These are phyloP conservation scores for Platanthera guangdongensis DNA, from an alignment of 106 monocot genomes.

Conservation along the genomic window DNA sequence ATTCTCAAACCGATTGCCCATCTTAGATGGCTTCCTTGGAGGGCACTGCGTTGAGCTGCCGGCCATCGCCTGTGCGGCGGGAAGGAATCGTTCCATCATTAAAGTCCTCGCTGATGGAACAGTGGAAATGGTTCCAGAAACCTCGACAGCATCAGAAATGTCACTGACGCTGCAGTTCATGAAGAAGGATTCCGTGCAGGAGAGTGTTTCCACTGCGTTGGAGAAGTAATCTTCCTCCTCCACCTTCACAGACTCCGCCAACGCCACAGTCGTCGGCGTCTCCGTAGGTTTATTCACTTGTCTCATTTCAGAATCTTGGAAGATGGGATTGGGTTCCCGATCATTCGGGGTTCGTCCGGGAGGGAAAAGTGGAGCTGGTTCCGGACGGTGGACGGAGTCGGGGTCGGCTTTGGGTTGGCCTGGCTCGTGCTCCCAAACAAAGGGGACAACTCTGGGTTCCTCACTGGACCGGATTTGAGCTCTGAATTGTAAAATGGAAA, in stretches of 20 bases:
- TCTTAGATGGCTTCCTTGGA: constrained; percentile 3
- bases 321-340: neutral
- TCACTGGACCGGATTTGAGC: constrained; percentile 41
- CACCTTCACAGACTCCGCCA: constrained; percentile 5
- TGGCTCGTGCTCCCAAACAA: constrained; percentile 62
- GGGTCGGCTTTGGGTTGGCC: constrained; percentile 38
- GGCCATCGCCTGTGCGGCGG: constrained; percentile 55
- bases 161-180: constrained; percentile 73
- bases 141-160: neutral
- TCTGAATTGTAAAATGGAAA: constrained; percentile 64
- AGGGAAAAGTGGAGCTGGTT: neutral
- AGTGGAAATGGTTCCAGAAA: constrained; percentile 24
- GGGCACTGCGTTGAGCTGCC: constrained; percentile 15
- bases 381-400: neutral
- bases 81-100: constrained; percentile 61
- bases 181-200: constrained; percentile 57
- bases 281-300: neutral
- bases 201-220: constrained; percentile 69
- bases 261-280: neutral
- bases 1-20: constrained; percentile 2
- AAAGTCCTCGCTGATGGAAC: constrained; percentile 52
- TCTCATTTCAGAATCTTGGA: neutral
- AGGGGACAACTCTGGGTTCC: constrained; percentile 46
- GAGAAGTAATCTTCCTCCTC: constrained; percentile 52
- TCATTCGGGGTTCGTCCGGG: constrained; percentile 3